Conservation (phyloP, 1,284 basidiomycete genomes). For the Tilletiopsis washingtonensis region DNA sequence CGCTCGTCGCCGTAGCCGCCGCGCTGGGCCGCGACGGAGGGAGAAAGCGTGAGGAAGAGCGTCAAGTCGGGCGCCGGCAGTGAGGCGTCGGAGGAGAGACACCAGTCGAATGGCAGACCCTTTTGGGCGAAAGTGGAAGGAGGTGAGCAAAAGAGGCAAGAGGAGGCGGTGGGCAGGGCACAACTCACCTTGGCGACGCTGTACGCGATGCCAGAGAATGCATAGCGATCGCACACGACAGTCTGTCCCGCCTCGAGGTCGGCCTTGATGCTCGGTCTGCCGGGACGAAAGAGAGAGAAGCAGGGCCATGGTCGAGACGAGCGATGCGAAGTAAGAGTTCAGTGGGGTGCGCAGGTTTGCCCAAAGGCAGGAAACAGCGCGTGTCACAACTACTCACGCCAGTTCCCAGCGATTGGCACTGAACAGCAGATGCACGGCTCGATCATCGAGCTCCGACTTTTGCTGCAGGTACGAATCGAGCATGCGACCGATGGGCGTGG, state of each 20-base stretch:
- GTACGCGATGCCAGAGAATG: slow-evolving; percentile 93
- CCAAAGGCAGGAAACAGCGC: no score
- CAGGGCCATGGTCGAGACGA: no score
- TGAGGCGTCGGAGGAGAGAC: slow-evolving; percentile 70
- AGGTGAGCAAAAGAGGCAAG: background rate
- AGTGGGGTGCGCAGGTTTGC: no score
- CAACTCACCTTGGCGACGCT: slow-evolving; percentile 66
- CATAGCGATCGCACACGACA: slow-evolving; percentile 86
- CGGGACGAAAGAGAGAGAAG: no score
- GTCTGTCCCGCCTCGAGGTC: slow-evolving; percentile 62
- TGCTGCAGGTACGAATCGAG: slow-evolving; percentile 84
- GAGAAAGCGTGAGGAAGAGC: slow-evolving; percentile 75
- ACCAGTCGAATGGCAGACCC: slow-evolving; percentile 64
- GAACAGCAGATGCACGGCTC: slow-evolving; percentile 86
- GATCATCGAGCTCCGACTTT: slow-evolving; percentile 77
- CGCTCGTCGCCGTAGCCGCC: slow-evolving; percentile 85
- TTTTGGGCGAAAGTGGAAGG: no score
- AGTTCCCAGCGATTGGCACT: slow-evolving; percentile 95
- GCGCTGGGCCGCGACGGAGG: slow-evolving; percentile 63
- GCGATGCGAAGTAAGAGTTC: no score
- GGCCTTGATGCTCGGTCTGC: slow-evolving; percentile 15
- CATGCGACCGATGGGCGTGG: slow-evolving; percentile 82
- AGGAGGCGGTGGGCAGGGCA: slow-evolving; percentile 45
- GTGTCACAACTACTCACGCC: slow-evolving; percentile 68
- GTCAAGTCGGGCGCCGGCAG: slow-evolving; percentile 83